phyloP scores from a whole-genome alignment of 2,329 filamentous ascomycete genomes.

The Didymella sp. region DNA sequence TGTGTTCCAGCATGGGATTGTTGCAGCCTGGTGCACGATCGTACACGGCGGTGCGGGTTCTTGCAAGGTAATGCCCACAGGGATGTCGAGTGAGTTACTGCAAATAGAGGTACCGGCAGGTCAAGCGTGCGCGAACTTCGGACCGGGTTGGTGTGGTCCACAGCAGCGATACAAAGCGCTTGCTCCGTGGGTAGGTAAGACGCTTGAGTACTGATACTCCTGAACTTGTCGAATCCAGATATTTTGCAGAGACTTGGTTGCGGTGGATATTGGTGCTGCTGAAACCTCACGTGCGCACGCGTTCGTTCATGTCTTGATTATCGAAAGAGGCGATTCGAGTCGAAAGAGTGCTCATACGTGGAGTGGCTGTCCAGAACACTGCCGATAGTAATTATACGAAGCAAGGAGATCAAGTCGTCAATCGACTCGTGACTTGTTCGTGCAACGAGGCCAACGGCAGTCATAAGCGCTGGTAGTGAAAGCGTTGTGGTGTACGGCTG shows the following conservation, averaged over 20 bases:
- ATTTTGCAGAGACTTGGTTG: not conserved
- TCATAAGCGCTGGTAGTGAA: too few relatives aligned
- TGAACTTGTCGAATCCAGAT: not conserved
- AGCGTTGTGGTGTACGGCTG: too few relatives aligned
- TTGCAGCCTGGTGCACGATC: too few relatives aligned
- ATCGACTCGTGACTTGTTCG: too few relatives aligned
- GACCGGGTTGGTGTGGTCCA: too few relatives aligned
- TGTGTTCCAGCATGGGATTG: not conserved
- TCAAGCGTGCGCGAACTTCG: not conserved
- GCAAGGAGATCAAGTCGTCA: too few relatives aligned
- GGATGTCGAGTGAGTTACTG: not conserved
- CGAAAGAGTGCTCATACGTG: not conserved
- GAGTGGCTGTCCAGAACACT: too few relatives aligned
- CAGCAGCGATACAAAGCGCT: not conserved
- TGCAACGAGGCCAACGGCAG: too few relatives aligned
- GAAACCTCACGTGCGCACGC: not conserved
- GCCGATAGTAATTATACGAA: too few relatives aligned
- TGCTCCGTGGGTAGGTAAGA: not conserved
- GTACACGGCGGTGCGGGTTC: not conserved
- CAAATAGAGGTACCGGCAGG: not conserved
- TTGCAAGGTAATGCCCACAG: not conserved
- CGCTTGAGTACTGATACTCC: not conserved
- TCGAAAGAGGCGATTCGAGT: not conserved
- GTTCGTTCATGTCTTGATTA: not conserved
- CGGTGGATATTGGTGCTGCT: too few relatives aligned